Evolutionary conservation across 805 yeast species (phyloP).

Genomic region (Lachancea thermotolerans): DNA sequence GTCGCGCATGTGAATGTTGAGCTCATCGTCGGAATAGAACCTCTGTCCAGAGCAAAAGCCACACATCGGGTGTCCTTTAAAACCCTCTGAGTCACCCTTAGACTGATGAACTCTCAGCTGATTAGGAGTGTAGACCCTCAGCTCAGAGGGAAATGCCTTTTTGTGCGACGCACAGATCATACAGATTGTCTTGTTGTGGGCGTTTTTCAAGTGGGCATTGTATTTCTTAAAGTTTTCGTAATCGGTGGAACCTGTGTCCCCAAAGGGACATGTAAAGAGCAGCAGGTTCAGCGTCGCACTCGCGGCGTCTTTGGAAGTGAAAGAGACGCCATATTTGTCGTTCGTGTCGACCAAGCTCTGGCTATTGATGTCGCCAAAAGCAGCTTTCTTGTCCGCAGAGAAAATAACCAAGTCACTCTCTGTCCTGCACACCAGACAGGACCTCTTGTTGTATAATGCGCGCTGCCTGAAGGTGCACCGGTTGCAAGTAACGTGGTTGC

Average conservation of each 20-base stretch:
- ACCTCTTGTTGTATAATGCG: conserved; percentile 63
- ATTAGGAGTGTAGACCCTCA: conserved; percentile 51
- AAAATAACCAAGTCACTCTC: conserved; percentile 54
- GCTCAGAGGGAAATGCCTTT: conserved; percentile 69
- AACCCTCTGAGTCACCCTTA: conserved; percentile 71
- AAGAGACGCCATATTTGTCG: conserved; percentile 48
- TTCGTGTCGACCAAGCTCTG: conserved; percentile 32
- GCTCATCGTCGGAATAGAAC: conserved; percentile 85
- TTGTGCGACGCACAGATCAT: conserved; percentile 71
- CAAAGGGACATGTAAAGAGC: conserved; percentile 50
- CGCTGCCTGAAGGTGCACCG: conserved; percentile 76
- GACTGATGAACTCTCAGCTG: conserved; percentile 64
- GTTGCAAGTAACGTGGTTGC: conserved; percentile 82
- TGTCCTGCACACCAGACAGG: conserved; percentile 81
- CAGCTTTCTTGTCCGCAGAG: conserved; percentile 39
- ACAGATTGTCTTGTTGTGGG: conserved; percentile 63
- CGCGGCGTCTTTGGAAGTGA: conserved; percentile 47
- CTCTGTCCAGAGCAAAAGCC: conserved; percentile 65
- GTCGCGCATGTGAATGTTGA: conserved; percentile 73
- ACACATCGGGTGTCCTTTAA: conserved; percentile 86
- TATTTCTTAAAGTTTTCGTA: conserved; percentile 49
- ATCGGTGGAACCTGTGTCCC: conserved; percentile 29
- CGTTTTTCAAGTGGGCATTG: conserved; percentile 55
- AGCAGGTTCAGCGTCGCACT: conserved; percentile 46
- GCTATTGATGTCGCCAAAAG: conserved; percentile 34